Base-by-base conservation (phyloP, 2,329 filamentous ascomycete genomes). In the Exserohilum turcica region DNA sequence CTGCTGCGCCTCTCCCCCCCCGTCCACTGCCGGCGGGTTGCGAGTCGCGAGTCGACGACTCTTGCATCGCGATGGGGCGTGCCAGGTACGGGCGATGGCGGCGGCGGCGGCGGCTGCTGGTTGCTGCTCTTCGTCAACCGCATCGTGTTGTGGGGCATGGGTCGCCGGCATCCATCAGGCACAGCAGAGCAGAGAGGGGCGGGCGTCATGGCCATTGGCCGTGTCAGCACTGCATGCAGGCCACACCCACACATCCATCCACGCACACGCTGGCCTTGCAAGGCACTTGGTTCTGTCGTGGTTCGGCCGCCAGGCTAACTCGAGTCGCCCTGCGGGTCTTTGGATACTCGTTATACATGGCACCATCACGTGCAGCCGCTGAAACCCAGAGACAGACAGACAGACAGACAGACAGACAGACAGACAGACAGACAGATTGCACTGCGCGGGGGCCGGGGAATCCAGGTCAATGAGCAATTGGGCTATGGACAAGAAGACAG, bases 401-500 rank as follows among this genome's bases (percentile, higher is more conserved):
- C n/a, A n/a, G n/a, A 37, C n/a, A 15, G 10, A 8, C 13, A 9
- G 13, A 15, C 12, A 42, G 18, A 16, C n/a, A 9, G 13, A 27
- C 43, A 16, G 13, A 27, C 12, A 29, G 27, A 37, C 15, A 12
- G 29, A 43, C 4, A 7, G 21, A 24, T 7, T 24, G 7, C 21
- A 7, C 21, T 24, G 21, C 21, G 21, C 7, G 21, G 21, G 4
- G 7, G 21, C 21, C 21, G 21, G 21, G 21, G 7, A 24, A 24
- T 24, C 21, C 4, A 24, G 42, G 45, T 53, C 29, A 18, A 48
- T 44, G 36, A 54, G 49, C 50, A 56, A 53, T 57, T 59, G 46
- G 53, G 49, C 58, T 65, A 48, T 46, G 24, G 49, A 65, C 62
- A 64, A 59, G 54, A 63, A 56, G 52, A 57, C 61, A 60, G 32